Percentiles rank a stretch among this genome's conserved stretches.
phyloP scores from a whole-genome alignment of 2,329 filamentous ascomycete genomes.

The Aspergillus sp. region DNA sequence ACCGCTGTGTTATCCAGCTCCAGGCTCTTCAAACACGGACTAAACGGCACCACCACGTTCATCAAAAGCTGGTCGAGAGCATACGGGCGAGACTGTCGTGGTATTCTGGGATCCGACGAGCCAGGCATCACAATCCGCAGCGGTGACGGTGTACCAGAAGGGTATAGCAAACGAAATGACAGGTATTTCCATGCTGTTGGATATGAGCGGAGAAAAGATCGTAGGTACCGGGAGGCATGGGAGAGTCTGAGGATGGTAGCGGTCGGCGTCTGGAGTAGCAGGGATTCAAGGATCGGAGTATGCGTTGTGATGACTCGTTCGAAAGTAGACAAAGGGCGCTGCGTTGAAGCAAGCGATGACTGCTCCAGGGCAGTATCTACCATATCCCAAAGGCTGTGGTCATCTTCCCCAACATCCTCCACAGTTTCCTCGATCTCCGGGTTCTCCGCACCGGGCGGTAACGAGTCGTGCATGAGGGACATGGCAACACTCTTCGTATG shows the following conservation, averaged over 20 bases:
- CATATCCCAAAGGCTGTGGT: constrained; percentile 20
- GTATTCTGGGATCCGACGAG: constrained; percentile 31
- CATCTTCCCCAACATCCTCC: constrained; percentile 11
- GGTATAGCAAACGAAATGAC: constrained; percentile 55
- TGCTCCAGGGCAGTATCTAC: constrained; percentile 27
- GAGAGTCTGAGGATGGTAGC: constrained; percentile 58
- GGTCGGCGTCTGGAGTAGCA: constrained; percentile 59
- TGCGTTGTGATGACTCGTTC: constrained; percentile 58
- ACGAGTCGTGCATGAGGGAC: constrained; percentile 15
- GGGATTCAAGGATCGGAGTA: constrained; percentile 58
- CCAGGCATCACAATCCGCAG: constrained; percentile 35
- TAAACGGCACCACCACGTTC: constrained; percentile 57
- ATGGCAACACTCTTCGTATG: constrained; percentile 5
- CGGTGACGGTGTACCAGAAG: constrained; percentile 35
- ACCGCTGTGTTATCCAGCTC: constrained; percentile 63
- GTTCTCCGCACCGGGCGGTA: constrained; percentile 9
- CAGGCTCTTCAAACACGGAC: constrained; percentile 55
- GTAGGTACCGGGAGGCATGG: constrained; percentile 57
- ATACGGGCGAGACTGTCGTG: constrained; percentile 57
- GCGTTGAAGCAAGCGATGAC: constrained; percentile 19
- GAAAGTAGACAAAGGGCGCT: constrained; percentile 46
- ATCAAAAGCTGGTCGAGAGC: constrained; percentile 59
- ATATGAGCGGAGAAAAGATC: constrained; percentile 55
- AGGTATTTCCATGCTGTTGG: constrained; percentile 62
- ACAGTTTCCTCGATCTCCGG: constrained; percentile 13